A percentile compares a stretch with the other conserved stretches of the same genome.
Evolutionary conservation across 331 rosid genomes (phyloP).

Genomic region (Erythrophleum ivorense): DNA sequence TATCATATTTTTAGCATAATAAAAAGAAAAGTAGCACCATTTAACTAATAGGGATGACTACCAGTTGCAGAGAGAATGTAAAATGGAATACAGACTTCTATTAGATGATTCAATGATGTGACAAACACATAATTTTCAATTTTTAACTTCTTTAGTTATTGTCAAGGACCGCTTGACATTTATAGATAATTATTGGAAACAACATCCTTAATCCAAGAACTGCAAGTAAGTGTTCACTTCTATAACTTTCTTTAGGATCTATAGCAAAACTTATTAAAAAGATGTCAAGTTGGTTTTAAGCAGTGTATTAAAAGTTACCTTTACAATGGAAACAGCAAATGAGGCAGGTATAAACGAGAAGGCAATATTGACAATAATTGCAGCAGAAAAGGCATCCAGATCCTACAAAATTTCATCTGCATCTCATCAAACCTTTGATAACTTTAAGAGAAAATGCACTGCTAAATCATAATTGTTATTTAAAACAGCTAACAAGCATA

Average conservation of each 20-base stretch:
- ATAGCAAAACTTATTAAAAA: constrained; percentile 2
- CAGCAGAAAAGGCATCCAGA: constrained; percentile 97
- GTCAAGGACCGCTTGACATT: not conserved
- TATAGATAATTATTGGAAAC: constrained; percentile 5
- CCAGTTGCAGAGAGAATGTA: not conserved
- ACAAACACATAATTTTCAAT: not conserved
- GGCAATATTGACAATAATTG: constrained; percentile 85
- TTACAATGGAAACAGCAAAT: constrained; percentile 90
- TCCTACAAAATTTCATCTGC: constrained; percentile 63
- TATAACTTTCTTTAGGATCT: constrained; percentile 11
- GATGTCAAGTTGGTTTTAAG: constrained; percentile 30
- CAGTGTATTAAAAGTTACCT: constrained; percentile 61
- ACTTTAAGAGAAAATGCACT: not conserved
- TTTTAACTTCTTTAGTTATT: not conserved
- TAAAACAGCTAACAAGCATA: constrained; percentile 5
- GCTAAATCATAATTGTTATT: constrained; percentile 6
- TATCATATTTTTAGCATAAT: not conserved
- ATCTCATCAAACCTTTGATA: constrained; percentile 39
- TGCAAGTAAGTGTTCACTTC: not conserved
- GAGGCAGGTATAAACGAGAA: constrained; percentile 97
- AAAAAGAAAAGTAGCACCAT: not conserved
- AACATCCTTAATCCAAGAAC: not conserved
- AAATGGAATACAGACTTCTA: not conserved
- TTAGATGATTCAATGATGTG: not conserved
- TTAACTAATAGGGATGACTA: not conserved